Evolutionary conservation across 106 monocot genomes (phyloP), one percentile per base, ranked within the genome.

Genomic region (Posidonia australis): DNA sequence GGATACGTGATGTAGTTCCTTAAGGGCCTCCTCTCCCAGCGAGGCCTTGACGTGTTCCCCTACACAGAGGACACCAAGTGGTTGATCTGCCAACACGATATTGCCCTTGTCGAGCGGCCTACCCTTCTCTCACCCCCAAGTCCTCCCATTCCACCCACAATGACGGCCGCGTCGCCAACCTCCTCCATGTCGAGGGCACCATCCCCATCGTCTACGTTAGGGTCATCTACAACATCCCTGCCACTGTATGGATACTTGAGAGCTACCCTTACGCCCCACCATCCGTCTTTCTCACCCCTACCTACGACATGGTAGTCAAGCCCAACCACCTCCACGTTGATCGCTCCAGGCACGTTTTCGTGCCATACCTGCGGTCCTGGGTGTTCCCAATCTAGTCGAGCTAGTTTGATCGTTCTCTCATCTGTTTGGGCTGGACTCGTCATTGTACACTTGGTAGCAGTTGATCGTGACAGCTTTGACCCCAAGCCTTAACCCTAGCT

Each of bases 311-410:
- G 85, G 65, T 85, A 54, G 72, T 85, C 68, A 78, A 81, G 61
- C 81, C 81, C 64, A 57, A 74, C 62, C 94, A 96, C 67, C 86
- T 90, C 45, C 68, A 72, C 73, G 94, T 90, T 72, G 94, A 96
- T 21, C 78, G 84, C 25, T 84, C 86, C 57, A 84, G 94, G 32
- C 73, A 76, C 63, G 94, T 96, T 27, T 73, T 53, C n/a, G 72
- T 68, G 12, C 90, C 94, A 6, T 96, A 96, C 55, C 78, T 96
- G 44, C 66, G 76, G 6, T 77, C 78, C 13, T 96, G 94, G 94
- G 58, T 96, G 60, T 90, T 77, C 65, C 87, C 87, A 88, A 88
- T 69, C 72, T 88, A 62, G 73, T 84, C 59, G 87, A 83, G 22
- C 83, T 88, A 53, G 84, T 96, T 44, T 71, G 80, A 16, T 74